Evolutionary conservation across 139 green algal species (phyloP).

Genomic region (Closterium sp.): DNA sequence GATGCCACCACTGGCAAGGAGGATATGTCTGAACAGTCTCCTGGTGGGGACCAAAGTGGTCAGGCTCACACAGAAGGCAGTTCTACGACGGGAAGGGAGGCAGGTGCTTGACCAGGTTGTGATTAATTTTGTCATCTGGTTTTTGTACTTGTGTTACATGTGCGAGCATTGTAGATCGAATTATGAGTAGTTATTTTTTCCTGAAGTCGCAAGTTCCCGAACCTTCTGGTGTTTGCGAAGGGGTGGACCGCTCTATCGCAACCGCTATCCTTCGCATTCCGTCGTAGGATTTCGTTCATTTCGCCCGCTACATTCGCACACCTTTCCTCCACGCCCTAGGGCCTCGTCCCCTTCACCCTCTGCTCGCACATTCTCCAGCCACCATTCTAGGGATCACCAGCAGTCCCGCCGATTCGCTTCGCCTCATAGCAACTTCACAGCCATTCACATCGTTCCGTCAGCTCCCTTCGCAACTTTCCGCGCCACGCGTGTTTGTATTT

Average conservation of each 20-base stretch:
- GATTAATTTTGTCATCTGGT: not conserved
- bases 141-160: too few species aligned
- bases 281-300: not conserved
- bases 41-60: not conserved
- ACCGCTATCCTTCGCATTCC: not conserved
- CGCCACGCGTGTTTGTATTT: not conserved
- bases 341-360: too few species aligned
- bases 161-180: too few species aligned
- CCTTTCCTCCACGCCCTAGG: not conserved
- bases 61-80: too few species aligned
- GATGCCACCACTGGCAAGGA: not conserved
- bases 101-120: not conserved
- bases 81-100: not conserved
- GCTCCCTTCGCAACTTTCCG: not conserved
- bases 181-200: too few species aligned
- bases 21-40: not conserved
- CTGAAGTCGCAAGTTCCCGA: too few species aligned
- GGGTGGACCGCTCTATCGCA: not conserved
- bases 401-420: not conserved
- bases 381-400: too few species aligned
- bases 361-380: not conserved
- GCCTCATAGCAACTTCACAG: not conserved
- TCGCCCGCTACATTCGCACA: not conserved
- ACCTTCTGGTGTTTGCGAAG: too few species aligned
- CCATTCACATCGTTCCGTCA: too few species aligned